Base-by-base conservation (phyloP, 106 monocot species). In the Platanthera guangdongensis region DNA sequence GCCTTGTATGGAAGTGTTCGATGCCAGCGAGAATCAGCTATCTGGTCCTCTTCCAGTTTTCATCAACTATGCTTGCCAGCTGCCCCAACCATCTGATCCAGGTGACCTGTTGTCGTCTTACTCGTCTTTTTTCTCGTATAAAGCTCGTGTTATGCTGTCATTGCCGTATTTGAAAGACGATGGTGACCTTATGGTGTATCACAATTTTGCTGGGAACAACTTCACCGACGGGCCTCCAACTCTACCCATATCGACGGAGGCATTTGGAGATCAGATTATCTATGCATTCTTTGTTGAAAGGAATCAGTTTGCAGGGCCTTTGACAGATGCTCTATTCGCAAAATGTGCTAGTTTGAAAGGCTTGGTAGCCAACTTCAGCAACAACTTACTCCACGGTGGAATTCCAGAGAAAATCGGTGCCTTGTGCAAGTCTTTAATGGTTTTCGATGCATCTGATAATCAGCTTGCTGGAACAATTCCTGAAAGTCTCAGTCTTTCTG, bases 1-100 rank as follows among this genome's bases (percentile, higher is more conserved):
- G 22, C 92, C 95, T 77, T 95, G 95, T 68, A 88, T 95, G 92
- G 80, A 86, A 75, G 75, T 88, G 2, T 95, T 95, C 75, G 95
- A 95, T 90, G 78, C 90, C 50, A 92, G 92, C 80, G 86, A 84
- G 46, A 95, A 95, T 84, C 86, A 83, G 51, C 52, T 95, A 22
- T 90, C 88, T 28, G 95, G 95, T 8, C 74, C 75, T 12, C 77
- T 95, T 50, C 90, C 85, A 1, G 80, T 9, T 46, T 95, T 92
- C 62, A 19, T 53, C 25, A 12, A 74, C 13, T 75, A 59, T 46
- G 15, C 19, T 22, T 90, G 92, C 73, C 16, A 59, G 76, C 80
- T 83, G 30, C 80, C 81, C 19, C 49, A 73, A 19, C 68, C 77
- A 9, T 54, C 49, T 25, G 25, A 25, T 3, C 10, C 52, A 0